Conservation (phyloP, 306 rosid genomes). For the Dalbergia oliveri region DNA sequence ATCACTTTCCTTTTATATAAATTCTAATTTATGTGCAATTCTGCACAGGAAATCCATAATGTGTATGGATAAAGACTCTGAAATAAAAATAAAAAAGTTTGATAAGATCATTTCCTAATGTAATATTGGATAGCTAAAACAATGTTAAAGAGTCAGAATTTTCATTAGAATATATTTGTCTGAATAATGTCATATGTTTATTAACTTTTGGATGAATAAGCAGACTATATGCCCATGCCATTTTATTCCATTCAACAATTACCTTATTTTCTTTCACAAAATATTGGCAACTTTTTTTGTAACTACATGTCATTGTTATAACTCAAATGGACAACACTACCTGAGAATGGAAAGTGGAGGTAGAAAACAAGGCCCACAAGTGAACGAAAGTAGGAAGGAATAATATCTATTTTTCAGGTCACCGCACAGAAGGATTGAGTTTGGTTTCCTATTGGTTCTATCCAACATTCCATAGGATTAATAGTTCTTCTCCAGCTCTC, state of each 20-base stretch:
- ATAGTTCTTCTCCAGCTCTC: constrained; percentile 40
- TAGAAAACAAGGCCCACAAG: constrained; percentile 56
- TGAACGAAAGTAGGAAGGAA: constrained; percentile 64
- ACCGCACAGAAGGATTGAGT: constrained; percentile 55
- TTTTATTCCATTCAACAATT: neutral
- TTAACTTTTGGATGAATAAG: neutral
- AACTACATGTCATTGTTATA: constrained; percentile 19
- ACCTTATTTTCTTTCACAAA: neutral
- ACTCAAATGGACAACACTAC: constrained; percentile 49
- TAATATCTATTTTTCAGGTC: constrained; percentile 70
- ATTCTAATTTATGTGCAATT: constrained; percentile 38
- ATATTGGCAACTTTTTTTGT: neutral
- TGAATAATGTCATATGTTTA: neutral
- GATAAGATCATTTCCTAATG: constrained; percentile 1
- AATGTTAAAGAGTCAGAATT: neutral
- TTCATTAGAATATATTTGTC: neutral
- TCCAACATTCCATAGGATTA: constrained; percentile 60
- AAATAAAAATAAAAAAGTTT: constrained; percentile 1
- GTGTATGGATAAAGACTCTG: constrained; percentile 38
- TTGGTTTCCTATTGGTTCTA: constrained; percentile 59
- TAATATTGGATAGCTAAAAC: constrained; percentile 25
- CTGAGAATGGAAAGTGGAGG: constrained; percentile 57
- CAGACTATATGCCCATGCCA: neutral
- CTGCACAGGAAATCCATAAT: constrained; percentile 40
- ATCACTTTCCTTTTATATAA: constrained; percentile 31